These are phyloP conservation scores for Schizosaccharomyces osmophilus DNA, from an alignment of 805 yeast genomes.

Conservation along the genomic window DNA sequence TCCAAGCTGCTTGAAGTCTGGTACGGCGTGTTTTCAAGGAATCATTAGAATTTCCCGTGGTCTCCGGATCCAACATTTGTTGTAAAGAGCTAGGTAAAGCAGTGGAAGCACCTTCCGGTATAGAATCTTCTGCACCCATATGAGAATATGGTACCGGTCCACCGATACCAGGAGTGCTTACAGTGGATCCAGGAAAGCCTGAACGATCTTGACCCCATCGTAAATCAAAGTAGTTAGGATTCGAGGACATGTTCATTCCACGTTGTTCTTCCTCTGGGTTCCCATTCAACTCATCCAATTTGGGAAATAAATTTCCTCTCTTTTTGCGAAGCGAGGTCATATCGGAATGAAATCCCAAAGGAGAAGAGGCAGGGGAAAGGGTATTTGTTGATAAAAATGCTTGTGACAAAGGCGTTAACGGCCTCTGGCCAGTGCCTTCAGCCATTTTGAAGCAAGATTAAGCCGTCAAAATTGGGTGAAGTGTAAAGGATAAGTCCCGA, in stretches of 20 bases:
- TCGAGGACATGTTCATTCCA: not conserved
- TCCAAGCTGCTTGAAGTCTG: not conserved
- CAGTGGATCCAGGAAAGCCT: not conserved
- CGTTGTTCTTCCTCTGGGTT: not conserved
- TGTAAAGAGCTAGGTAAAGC: not conserved
- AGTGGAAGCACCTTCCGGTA: not conserved
- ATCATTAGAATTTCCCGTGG: not conserved
- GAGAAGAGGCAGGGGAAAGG: not conserved
- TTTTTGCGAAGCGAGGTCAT: not conserved
- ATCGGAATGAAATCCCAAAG: not conserved
- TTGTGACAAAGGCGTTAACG: constrained; percentile 1
- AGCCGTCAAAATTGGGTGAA: not conserved
- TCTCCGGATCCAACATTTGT: not conserved
- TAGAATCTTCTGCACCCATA: not conserved
- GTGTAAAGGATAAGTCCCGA: not conserved
- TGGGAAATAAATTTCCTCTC: not conserved
- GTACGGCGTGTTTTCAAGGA: not conserved
- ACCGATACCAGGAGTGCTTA: not conserved
- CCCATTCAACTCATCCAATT: not conserved
- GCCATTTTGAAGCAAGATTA: not conserved
- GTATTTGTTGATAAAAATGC: not conserved
- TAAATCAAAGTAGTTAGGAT: not conserved
- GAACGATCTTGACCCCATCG: not conserved
- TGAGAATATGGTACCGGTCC: not conserved
- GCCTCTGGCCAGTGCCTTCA: not conserved